phyloP scores from a whole-genome alignment of 768 basidiomycete genomes.

The Leccinum fibrillosum region DNA sequence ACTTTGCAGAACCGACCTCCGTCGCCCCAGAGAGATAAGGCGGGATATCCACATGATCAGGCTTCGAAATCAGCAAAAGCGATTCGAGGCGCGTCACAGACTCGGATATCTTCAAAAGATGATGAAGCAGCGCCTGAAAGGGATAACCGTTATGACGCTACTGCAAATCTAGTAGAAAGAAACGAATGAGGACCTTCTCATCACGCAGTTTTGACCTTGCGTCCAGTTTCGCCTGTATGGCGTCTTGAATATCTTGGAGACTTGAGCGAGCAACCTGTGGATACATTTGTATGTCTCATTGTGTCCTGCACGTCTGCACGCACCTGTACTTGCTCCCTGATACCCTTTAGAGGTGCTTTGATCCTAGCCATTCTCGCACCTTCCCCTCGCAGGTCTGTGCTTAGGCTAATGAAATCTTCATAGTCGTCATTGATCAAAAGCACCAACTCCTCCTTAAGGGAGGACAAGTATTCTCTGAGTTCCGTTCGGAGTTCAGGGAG shows the following conservation, averaged over 20 bases:
- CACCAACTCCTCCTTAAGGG: constrained; percentile 90
- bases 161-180: not conserved
- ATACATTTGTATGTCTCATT: not conserved
- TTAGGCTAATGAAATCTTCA: constrained; percentile 94
- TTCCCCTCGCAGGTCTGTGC: constrained; percentile 88
- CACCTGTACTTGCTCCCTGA: constrained; percentile 70
- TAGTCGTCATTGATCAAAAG: constrained; percentile 97
- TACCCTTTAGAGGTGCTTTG: constrained; percentile 58
- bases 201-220: constrained; percentile 76
- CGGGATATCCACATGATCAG: constrained; percentile 30
- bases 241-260: constrained; percentile 64
- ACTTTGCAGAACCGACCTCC: constrained; percentile 38
- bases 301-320: constrained; percentile 26
- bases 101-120: constrained; percentile 90
- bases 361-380: constrained; percentile 67
- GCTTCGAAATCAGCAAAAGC: constrained; percentile 66
- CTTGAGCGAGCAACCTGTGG: constrained; percentile 54
- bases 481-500: constrained; percentile 86
- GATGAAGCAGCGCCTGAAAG: constrained; percentile 71
- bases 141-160: constrained; percentile 4
- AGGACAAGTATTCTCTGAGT: constrained; percentile 78
- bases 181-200: constrained; percentile 56
- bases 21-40: constrained; percentile 27
- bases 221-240: constrained; percentile 74
- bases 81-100: constrained; percentile 86